Percentiles rank a stretch among this genome's conserved stretches.
Evolutionary conservation across 768 basidiomycete genomes (phyloP).

Genomic region (Royoungia palumana): DNA sequence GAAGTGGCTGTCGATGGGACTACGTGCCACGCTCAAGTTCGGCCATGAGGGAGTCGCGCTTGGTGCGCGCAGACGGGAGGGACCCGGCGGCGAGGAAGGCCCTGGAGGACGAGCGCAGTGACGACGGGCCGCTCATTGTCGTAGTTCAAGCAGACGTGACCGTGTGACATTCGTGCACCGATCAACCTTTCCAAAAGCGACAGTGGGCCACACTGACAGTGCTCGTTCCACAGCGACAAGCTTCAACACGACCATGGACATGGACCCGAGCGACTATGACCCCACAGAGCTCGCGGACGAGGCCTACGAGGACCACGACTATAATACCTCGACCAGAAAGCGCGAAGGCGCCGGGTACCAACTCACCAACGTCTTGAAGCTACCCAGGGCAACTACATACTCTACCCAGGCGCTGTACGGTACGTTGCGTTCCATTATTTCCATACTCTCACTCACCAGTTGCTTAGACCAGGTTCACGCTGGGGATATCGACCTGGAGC

Average conservation of each 20-base stretch:
- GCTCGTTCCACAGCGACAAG: no score
- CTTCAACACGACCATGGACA: background rate
- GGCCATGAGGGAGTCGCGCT: slow-evolving; percentile 64
- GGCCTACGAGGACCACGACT: slow-evolving; percentile 10
- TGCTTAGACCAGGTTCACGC: slow-evolving; percentile 57
- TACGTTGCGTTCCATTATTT: slow-evolving; percentile 12
- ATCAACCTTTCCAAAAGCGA: no score
- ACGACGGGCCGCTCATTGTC: slow-evolving; percentile 16
- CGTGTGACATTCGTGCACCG: no score
- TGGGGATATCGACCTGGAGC: slow-evolving; percentile 66
- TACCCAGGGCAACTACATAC: slow-evolving; percentile 60
- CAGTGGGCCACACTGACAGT: no score
- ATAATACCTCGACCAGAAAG: background rate
- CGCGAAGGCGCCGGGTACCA: slow-evolving; percentile 17
- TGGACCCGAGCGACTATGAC: slow-evolving; percentile 24
- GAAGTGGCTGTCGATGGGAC: background rate
- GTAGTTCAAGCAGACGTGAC: no score
- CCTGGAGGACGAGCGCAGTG: slow-evolving; percentile 17
- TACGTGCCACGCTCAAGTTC: slow-evolving; percentile 63
- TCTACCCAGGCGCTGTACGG: slow-evolving; percentile 61
- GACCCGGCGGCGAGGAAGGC: background rate
- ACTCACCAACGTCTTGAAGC: slow-evolving; percentile 46
- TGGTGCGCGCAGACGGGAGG: slow-evolving; percentile 29
- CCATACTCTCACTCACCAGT: background rate
- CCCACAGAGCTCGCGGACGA: slow-evolving; percentile 13